These are phyloP conservation scores for Eimeria falciformis DNA, from an alignment of 169 alveolate genomes.

Conservation along the genomic window DNA sequence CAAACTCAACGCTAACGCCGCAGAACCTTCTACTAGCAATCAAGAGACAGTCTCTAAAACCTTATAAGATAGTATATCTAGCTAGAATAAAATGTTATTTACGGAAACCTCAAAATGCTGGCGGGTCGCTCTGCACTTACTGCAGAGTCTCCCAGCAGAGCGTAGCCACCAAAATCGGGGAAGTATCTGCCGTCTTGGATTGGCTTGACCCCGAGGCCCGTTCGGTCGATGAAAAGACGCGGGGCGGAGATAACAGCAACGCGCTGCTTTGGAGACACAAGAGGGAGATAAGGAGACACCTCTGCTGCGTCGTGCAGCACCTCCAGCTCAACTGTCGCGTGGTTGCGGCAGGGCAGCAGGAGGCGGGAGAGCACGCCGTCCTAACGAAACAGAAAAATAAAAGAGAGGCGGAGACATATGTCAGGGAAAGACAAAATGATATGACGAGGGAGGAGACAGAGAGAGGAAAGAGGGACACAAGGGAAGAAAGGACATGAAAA, in stretches of 20 bases:
- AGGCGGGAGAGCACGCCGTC: constrained; percentile 78
- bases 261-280: constrained; percentile 78
- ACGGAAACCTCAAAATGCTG: too few relatives aligned
- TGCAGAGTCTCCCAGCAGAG: constrained; percentile 79
- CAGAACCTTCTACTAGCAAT: too few relatives aligned
- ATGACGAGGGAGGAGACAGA: not conserved
- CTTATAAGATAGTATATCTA: too few relatives aligned
- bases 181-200: constrained; percentile 80
- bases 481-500: not conserved
- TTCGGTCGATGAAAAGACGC: constrained; percentile 88
- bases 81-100: too few relatives aligned
- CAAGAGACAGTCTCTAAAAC: too few relatives aligned
- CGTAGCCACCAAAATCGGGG: constrained; percentile 84
- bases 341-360: constrained; percentile 72
- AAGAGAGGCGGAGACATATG: not conserved
- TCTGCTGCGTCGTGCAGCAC: constrained; percentile 80
- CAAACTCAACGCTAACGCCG: too few relatives aligned
- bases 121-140: constrained; percentile 46
- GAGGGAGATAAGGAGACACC: constrained; percentile 77
- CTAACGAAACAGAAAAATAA: not conserved
- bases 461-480: not conserved
- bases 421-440: not conserved
- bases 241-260: constrained; percentile 85
- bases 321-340: constrained; percentile 84
- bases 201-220: constrained; percentile 87